These are phyloP conservation scores for Alternaria ventricosa DNA, from an alignment of 2,329 filamentous ascomycete genomes.

Conservation along the genomic window DNA sequence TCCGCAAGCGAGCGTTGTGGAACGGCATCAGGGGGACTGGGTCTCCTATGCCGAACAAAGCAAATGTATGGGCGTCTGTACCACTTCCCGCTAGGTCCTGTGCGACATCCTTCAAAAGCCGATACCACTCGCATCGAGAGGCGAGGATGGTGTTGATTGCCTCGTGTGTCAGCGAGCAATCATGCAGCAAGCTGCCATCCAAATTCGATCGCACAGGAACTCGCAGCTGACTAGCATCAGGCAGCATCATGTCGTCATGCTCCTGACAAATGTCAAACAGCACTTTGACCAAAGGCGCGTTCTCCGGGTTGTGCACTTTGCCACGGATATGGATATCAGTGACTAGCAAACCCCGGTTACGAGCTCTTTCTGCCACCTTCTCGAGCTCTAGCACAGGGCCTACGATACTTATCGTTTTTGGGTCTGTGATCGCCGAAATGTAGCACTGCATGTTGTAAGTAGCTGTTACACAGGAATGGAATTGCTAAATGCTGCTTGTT, in stretches of 20 bases:
- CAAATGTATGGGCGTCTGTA: conserved; percentile 20
- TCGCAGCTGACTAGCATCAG: conserved; percentile 14
- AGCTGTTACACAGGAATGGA: background rate
- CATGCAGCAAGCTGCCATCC: conserved; percentile 4
- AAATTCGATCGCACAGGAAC: conserved; percentile 24
- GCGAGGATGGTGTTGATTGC: conserved; percentile 25
- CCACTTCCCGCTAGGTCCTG: conserved; percentile 15
- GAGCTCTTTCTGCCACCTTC: conserved; percentile 13
- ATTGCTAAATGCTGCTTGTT: background rate
- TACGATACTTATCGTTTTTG: conserved; percentile 31
- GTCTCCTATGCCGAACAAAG: conserved; percentile 30
- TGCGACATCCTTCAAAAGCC: conserved; percentile 20
- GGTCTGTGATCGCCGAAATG: conserved; percentile 31
- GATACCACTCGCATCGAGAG: conserved; percentile 30
- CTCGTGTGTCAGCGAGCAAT: conserved; percentile 14
- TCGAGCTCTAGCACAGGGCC: conserved; percentile 17
- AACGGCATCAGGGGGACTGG: conserved; percentile 24
- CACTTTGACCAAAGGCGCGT: conserved; percentile 21
- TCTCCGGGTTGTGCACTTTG: conserved; percentile 33
- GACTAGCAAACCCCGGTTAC: conserved; percentile 15
- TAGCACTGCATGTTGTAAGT: conserved; percentile 18
- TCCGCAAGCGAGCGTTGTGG: conserved; percentile 13
- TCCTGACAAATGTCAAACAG: conserved; percentile 11
- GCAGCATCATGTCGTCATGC: conserved; percentile 14
- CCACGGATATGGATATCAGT: conserved; percentile 25